Evolutionary conservation across 148 eudicot genomes (phyloP).

Genomic region (Amaranthus cruentus): DNA sequence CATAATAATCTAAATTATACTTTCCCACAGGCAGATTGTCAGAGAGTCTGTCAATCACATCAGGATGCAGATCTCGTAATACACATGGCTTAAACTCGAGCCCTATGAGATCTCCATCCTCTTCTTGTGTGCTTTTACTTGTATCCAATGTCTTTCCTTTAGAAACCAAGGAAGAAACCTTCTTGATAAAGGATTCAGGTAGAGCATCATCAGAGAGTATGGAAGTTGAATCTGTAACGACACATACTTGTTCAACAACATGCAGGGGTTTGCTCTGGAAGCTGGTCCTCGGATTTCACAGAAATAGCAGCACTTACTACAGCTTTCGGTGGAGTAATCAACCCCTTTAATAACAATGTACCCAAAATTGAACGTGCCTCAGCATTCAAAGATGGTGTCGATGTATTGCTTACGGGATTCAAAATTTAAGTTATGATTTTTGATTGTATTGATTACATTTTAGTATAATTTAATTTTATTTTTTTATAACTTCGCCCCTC

Average conservation of each 20-base stretch:
- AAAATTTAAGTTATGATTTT: too few species aligned
- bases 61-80: conserved; percentile 56
- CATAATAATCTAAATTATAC: too few species aligned
- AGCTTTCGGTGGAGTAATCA: conserved; percentile 62
- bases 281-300: conserved; percentile 15
- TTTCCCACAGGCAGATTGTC: conserved; percentile 60
- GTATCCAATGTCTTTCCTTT: conserved; percentile 25
- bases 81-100: conserved; percentile 69
- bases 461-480: too few species aligned
- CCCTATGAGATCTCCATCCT: conserved; percentile 54
- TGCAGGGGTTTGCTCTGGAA: conserved; percentile 31
- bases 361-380: conserved; percentile 59
- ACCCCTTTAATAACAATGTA: conserved; percentile 75
- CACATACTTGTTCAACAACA: conserved; percentile 19
- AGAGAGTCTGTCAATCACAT: conserved; percentile 57
- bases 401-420: conserved; percentile 16
- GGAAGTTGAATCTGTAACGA: conserved; percentile 23
- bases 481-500: too few species aligned
- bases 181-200: conserved; percentile 26
- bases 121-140: conserved; percentile 24
- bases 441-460: too few species aligned
- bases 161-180: conserved; percentile 31
- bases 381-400: conserved; percentile 32
- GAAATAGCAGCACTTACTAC: conserved; percentile 36
- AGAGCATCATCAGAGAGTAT: conserved; percentile 17